Conservation (phyloP, 2,329 filamentous ascomycete species). For the Zymoseptoria tritici region DNA sequence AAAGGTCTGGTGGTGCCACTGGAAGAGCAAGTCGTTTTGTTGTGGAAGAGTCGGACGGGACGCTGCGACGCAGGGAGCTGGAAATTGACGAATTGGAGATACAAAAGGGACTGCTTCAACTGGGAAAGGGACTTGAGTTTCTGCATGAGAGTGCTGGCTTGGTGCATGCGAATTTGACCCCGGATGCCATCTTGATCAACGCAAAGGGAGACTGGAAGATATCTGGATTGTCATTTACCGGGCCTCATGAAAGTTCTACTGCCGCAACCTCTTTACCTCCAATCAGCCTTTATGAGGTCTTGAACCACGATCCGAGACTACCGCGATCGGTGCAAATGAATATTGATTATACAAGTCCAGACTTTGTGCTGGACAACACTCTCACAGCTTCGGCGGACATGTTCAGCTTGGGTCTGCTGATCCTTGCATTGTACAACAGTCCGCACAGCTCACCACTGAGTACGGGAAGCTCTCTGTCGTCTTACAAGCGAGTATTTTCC, state of each 20-base stretch:
- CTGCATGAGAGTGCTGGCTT: conserved; percentile 93
- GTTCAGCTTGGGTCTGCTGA: conserved; percentile 85
- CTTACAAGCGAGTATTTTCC: conserved; percentile 78
- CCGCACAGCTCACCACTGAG: conserved; percentile 84
- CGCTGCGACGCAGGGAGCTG: conserved; percentile 63
- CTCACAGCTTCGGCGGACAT: conserved; percentile 79
- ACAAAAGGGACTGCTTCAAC: conserved; percentile 87
- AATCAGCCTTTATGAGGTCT: conserved; percentile 72
- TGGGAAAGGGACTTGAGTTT: conserved; percentile 91
- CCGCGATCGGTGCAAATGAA: conserved; percentile 79
- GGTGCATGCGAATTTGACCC: conserved; percentile 89
- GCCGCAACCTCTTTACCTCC: conserved; percentile 61
- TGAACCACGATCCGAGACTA: conserved; percentile 78
- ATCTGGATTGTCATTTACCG: conserved; percentile 84
- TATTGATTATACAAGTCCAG: conserved; percentile 87
- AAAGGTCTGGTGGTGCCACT: conserved; percentile 55
- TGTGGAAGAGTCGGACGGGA: conserved; percentile 69
- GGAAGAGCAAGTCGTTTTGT: conserved; percentile 72
- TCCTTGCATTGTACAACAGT: conserved; percentile 87
- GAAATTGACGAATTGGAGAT: conserved; percentile 97
- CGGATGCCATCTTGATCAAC: conserved; percentile 89
- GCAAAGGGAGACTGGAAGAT: conserved; percentile 99
- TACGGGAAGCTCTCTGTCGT: conserved; percentile 68
- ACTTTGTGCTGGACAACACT: conserved; percentile 88
- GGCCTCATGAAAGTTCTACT: conserved; percentile 67